Evolutionary conservation across 805 yeast species (phyloP).

Genomic region (Pichia thaimueangensis): DNA sequence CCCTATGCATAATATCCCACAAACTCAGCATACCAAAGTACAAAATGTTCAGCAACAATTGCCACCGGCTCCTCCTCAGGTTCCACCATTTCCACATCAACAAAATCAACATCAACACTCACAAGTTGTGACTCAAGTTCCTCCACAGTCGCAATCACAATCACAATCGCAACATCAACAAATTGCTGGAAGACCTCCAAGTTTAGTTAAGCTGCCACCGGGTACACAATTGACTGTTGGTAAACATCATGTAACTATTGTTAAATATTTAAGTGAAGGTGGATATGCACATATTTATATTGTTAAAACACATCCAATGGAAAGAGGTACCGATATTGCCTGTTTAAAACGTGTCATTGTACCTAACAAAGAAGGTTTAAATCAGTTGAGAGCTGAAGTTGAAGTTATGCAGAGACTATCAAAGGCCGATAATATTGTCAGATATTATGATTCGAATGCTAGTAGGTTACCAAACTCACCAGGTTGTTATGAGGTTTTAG

Average conservation of each 20-base stretch:
- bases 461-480: conserved; percentile 50
- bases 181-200: conserved; percentile 7
- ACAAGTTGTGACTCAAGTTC: neutral
- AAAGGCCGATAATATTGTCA: conserved; percentile 75
- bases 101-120: neutral
- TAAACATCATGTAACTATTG: conserved; percentile 37
- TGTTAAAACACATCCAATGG: conserved; percentile 60
- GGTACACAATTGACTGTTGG: conserved; percentile 44
- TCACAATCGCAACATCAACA: neutral
- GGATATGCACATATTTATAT: conserved; percentile 96
- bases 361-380: conserved; percentile 80
- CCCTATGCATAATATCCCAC: neutral
- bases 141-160: neutral
- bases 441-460: conserved; percentile 94
- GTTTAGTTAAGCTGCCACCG: conserved; percentile 23
- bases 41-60: neutral
- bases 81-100: conserved; percentile 3
- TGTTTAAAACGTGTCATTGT: conserved; percentile 94
- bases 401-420: conserved; percentile 91
- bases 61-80: conserved; percentile 1
- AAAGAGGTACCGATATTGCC: conserved; percentile 50
- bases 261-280: conserved; percentile 38
- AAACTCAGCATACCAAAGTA: too few species aligned
- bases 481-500: conserved; percentile 69
- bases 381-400: conserved; percentile 84